These are phyloP conservation scores for Aspergillus sp. DNA, from an alignment of 2,329 filamentous ascomycete species.

Conservation along the genomic window DNA sequence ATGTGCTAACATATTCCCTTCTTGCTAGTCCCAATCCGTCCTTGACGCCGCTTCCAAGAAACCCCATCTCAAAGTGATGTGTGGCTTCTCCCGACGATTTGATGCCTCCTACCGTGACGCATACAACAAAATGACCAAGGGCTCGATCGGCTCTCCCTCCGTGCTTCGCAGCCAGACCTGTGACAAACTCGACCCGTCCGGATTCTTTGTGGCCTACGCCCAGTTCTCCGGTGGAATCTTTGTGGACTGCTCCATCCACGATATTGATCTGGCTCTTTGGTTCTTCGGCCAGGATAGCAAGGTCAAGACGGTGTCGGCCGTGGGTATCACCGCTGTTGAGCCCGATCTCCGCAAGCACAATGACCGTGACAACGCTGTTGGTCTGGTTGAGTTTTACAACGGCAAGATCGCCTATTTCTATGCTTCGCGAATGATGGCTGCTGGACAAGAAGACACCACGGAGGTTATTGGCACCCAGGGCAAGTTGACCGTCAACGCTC, in stretches of 20 bases:
- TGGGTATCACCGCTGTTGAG: conserved; percentile 57
- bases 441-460: conserved; percentile 63
- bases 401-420: conserved; percentile 63
- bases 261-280: conserved; percentile 63
- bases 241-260: conserved; percentile 67
- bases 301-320: conserved; percentile 53
- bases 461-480: conserved; percentile 65
- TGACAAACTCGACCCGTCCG: conserved; percentile 60
- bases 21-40: conserved; percentile 53
- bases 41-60: conserved; percentile 52
- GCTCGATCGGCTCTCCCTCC: conserved; percentile 55
- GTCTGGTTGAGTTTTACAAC: conserved; percentile 61
- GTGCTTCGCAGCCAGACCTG: conserved; percentile 63
- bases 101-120: conserved; percentile 62
- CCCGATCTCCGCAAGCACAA: conserved; percentile 54
- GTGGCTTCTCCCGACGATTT: conserved; percentile 63
- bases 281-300: conserved; percentile 54
- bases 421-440: conserved; percentile 61
- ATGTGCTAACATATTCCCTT: neutral
- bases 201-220: conserved; percentile 66
- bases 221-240: conserved; percentile 64
- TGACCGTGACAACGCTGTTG: conserved; percentile 60
- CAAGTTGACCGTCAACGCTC: conserved; percentile 58
- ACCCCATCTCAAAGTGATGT: conserved; percentile 62
- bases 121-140: conserved; percentile 46